Evolutionary conservation across 2,329 filamentous ascomycete genomes (phyloP), one percentile per base, ranked within the genome.

Genomic region (Fulvia fulva): DNA sequence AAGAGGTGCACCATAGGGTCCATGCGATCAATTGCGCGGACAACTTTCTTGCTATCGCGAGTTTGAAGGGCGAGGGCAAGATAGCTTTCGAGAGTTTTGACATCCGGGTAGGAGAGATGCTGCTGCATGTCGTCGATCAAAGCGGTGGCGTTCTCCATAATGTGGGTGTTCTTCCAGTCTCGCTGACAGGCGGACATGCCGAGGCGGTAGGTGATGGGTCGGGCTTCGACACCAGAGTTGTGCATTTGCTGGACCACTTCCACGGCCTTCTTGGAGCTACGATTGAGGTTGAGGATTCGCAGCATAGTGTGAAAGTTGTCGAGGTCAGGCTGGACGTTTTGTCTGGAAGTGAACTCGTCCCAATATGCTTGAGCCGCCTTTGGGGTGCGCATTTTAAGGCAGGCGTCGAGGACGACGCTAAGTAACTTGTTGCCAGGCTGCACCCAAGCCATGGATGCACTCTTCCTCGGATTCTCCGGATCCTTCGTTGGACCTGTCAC

Each of bases 311-410:
- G 79, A 75, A 87, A 88, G 70, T 90, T 91, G 62, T 86, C 81
- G 8, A 77, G 67, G 70, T 97, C 92, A 0, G 93, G 91, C 1
- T 77, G 70, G 59, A 97, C 75, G n/a, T 75, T 75, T 70, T 85
- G 81, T 12, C 78, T 71, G 26, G 73, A 70, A 6, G 87, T 89
- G 57, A 97, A 77, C 5, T 87, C 70, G 19, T 87, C 78, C 92
- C 92, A 97, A 74, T 97, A 97, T 30, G 80, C 80, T 53, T 82
- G 75, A n/a, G 85, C 88, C n/a, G 83, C 74, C 14, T 81, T 80
- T 7, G 84, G 83, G 53, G 83, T 80, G 53, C 83, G 81, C 30
- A 86, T 81, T 30, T 83, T 80, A 12, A 80, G 75, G 53, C 90
- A 83, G 6, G 87, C 81, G 47, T 84, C 78, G 44, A 96, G 73